Conservation (phyloP, 2,329 filamentous ascomycete species). For the Nemania serpens region DNA sequence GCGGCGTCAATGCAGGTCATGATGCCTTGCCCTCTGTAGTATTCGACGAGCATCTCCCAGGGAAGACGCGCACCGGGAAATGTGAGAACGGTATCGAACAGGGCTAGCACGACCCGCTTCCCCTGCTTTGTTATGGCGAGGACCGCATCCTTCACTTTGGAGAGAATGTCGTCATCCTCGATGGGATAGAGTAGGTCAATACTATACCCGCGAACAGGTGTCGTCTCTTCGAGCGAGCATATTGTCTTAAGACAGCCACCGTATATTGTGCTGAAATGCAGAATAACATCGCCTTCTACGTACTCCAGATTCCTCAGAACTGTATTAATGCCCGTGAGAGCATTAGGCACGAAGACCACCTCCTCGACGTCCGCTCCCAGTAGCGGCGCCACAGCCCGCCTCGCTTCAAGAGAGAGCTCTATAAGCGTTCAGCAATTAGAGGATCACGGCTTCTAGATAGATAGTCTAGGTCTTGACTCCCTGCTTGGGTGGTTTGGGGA, state of each 20-base stretch:
- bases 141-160: conserved; percentile 58
- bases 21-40: conserved; percentile 63
- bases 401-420: conserved; percentile 58
- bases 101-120: conserved; percentile 61
- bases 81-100: conserved; percentile 73
- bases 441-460: background rate
- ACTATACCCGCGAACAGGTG: conserved; percentile 45
- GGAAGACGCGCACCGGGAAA: conserved; percentile 72
- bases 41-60: conserved; percentile 63
- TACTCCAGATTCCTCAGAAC: conserved; percentile 69
- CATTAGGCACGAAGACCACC: conserved; percentile 72
- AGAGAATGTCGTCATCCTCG: conserved; percentile 61
- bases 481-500: background rate
- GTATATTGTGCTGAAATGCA: conserved; percentile 72
- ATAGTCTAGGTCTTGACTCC: background rate
- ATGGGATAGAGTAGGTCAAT: conserved; percentile 64
- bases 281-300: conserved; percentile 63
- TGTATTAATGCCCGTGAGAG: conserved; percentile 70
- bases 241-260: conserved; percentile 69
- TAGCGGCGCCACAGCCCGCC: conserved; percentile 61
- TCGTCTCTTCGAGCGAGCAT: conserved; percentile 63
- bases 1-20: conserved; percentile 72
- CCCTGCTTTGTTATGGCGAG: conserved; percentile 53
- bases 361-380: conserved; percentile 64
- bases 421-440: background rate